Percentiles rank a stretch among this genome's conserved stretches.
Evolutionary conservation across 2,329 filamentous ascomycete genomes (phyloP).

Genomic region (Penicillium rolfsii): DNA sequence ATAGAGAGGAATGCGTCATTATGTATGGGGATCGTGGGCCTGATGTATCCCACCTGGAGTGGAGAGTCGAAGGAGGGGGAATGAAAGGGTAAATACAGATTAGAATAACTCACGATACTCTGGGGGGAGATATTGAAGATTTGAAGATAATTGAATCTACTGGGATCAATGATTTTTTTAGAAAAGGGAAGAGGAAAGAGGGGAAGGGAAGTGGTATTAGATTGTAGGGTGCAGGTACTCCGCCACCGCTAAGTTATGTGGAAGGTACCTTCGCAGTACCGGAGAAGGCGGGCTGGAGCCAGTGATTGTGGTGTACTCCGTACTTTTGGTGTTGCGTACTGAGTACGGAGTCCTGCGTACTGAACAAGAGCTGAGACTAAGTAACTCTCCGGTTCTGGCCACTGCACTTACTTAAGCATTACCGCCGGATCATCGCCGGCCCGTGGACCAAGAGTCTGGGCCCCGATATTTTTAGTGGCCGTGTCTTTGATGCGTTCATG

Average conservation of each 20-base stretch:
- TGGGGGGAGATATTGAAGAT: neutral
- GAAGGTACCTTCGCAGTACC: slow-evolving; percentile 26
- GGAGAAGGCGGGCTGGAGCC: neutral
- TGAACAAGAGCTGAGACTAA: neutral
- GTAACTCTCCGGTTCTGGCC: neutral
- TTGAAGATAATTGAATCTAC: neutral
- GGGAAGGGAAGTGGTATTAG: slow-evolving; percentile 4
- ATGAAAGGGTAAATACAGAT: slow-evolving; percentile 11
- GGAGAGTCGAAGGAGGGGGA: slow-evolving; percentile 9
- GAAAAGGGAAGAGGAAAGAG: slow-evolving; percentile 11
- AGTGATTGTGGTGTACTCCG: neutral
- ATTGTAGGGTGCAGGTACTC: slow-evolving; percentile 28
- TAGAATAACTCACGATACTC: neutral
- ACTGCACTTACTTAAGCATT: slow-evolving; percentile 11
- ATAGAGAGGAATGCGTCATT: slow-evolving; percentile 43
- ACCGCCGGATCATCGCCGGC: slow-evolving; percentile 21
- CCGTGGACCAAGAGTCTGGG: slow-evolving; percentile 9
- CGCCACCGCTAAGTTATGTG: slow-evolving; percentile 26
- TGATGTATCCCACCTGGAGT: slow-evolving; percentile 15
- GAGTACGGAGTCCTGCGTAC: too few species aligned
- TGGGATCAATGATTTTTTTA: neutral
- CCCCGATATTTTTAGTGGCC: slow-evolving; percentile 1
- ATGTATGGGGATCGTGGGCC: slow-evolving; percentile 31
- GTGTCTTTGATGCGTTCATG: slow-evolving; percentile 9
- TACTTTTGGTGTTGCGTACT: neutral